Conservation (phyloP, 352 stramenopile species). For the Phytopythium ostracodes region DNA sequence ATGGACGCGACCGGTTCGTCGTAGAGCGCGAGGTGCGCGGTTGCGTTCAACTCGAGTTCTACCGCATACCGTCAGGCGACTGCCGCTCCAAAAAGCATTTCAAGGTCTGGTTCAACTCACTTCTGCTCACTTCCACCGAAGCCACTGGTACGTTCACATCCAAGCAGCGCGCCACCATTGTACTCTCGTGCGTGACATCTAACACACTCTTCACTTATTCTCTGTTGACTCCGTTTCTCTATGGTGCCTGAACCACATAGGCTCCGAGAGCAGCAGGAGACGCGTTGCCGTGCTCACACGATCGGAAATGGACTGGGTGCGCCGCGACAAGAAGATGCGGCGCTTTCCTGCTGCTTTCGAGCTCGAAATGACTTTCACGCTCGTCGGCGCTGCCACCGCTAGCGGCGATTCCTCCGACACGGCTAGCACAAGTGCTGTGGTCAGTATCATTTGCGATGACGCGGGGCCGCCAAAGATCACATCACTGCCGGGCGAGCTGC, state of each 20-base stretch:
- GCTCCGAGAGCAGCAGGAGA: background rate
- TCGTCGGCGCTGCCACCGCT: background rate
- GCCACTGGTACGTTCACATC: background rate
- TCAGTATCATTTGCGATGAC: background rate
- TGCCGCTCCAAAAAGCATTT: conserved; percentile 60
- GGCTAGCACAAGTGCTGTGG: conserved; percentile 6
- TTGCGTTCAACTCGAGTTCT: conserved; percentile 62
- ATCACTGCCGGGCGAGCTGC: background rate
- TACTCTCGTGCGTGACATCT: background rate
- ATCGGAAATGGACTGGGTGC: conserved; percentile 63
- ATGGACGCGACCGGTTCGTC: conserved; percentile 44
- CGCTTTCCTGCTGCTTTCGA: conserved; percentile 61
- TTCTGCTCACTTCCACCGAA: conserved; percentile 20
- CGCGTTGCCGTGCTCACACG: conserved; percentile 31
- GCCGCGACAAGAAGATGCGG: conserved; percentile 56
- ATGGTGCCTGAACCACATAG: background rate
- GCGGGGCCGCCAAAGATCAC: background rate
- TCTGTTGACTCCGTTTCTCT: background rate
- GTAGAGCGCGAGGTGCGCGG: conserved; percentile 40
- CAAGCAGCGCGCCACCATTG: background rate
- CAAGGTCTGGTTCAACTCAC: conserved; percentile 73
- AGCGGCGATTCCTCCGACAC: background rate
- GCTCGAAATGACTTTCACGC: conserved; percentile 38
- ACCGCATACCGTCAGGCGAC: conserved; percentile 24
- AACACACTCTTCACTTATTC: background rate